phyloP scores from a whole-genome alignment of 306 rosid species.

The Citrullus colocynthis region DNA sequence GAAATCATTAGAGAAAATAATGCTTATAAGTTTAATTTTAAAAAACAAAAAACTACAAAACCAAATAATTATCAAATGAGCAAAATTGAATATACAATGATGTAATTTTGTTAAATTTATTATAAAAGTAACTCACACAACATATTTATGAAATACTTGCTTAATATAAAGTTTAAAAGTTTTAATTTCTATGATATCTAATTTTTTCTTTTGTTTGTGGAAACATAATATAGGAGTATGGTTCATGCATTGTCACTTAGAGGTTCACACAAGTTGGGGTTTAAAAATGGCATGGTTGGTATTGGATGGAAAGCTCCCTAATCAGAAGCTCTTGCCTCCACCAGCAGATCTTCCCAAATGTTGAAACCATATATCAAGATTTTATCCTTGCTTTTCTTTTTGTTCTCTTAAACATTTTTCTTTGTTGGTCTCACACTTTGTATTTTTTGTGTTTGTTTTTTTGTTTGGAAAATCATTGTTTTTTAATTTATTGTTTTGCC shows the following conservation, averaged over 20 bases:
- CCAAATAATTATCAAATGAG: too few species aligned
- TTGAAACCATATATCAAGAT: not conserved
- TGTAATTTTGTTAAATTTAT: too few species aligned
- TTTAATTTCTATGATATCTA: not conserved
- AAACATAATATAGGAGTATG: not conserved
- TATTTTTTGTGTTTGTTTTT: not conserved
- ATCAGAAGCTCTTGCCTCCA: not conserved
- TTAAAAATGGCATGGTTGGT: slow-evolving; percentile 5
- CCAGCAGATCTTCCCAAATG: slow-evolving; percentile 4
- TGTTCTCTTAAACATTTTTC: not conserved
- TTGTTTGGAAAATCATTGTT: not conserved
- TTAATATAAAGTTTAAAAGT: not conserved
- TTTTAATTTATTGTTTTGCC: not conserved
- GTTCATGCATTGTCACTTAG: slow-evolving; percentile 3
- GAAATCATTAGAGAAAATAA: too few species aligned
- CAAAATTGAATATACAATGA: too few species aligned
- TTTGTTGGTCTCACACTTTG: not conserved
- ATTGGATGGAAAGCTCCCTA: not conserved
- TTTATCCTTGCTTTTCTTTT: not conserved
- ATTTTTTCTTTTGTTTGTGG: not conserved
- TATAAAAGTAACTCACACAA: too few species aligned
- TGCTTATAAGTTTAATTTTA: too few species aligned
- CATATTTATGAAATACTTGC: too few species aligned
- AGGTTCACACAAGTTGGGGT: slow-evolving; percentile 2
- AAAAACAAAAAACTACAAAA: too few species aligned